Evolutionary conservation across 2,329 filamentous ascomycete genomes (phyloP).

Genomic region (Penicillium sp.): DNA sequence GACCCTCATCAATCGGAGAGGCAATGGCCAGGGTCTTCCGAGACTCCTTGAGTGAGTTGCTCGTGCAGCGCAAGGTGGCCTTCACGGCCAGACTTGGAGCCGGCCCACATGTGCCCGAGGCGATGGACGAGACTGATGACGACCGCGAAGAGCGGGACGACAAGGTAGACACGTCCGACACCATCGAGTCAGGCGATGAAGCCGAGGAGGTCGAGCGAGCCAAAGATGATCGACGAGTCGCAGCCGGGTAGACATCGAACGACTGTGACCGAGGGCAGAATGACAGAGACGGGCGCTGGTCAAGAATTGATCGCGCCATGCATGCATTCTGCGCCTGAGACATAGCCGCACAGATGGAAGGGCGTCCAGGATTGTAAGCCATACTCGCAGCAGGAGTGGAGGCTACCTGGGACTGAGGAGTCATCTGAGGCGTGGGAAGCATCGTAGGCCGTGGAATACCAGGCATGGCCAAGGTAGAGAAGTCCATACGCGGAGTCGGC

Average conservation of each 20-base stretch:
- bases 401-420: constrained; percentile 52
- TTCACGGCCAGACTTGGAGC: constrained; percentile 36
- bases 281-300: constrained; percentile 45
- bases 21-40: constrained; percentile 37
- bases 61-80: constrained; percentile 41
- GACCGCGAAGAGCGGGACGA: constrained; percentile 54
- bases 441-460: constrained; percentile 53
- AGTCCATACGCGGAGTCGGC: constrained; percentile 45
- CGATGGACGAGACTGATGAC: constrained; percentile 45
- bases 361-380: constrained; percentile 46
- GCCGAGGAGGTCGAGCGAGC: constrained; percentile 52
- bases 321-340: constrained; percentile 54
- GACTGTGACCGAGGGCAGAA: constrained; percentile 37
- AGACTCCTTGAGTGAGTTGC: constrained; percentile 37
- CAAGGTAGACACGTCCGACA: constrained; percentile 56
- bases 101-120: constrained; percentile 33
- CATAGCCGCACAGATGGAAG: constrained; percentile 59
- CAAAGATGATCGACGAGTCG: constrained; percentile 49
- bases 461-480: constrained; percentile 48
- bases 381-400: constrained; percentile 61
- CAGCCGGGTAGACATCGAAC: constrained; percentile 48
- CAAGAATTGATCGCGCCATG: constrained; percentile 54
- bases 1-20: constrained; percentile 39
- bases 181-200: constrained; percentile 60
- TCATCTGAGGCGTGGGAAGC: constrained; percentile 60